These are phyloP conservation scores for Lathyrus tuberosus DNA, from an alignment of 306 rosid genomes.

Conservation along the genomic window DNA sequence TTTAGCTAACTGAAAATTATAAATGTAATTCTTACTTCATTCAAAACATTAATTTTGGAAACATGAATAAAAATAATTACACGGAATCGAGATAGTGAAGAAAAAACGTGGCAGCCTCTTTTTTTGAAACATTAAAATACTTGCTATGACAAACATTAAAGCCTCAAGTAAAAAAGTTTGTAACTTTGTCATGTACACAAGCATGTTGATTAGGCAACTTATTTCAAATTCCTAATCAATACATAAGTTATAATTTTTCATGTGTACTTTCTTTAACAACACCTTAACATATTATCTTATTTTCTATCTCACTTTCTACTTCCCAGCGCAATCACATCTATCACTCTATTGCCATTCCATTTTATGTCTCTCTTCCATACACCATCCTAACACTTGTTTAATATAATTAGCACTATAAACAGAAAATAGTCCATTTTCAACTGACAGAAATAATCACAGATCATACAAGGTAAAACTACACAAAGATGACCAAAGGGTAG, in stretches of 20 bases:
- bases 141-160: conserved; percentile 7
- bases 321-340: neutral
- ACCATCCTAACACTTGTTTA: neutral
- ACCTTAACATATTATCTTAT: neutral
- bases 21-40: conserved; percentile 7
- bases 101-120: neutral
- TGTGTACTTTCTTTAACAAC: neutral
- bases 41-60: conserved; percentile 9
- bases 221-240: neutral
- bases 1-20: conserved; percentile 10
- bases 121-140: conserved; percentile 16
- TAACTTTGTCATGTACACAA: conserved; percentile 1
- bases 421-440: conserved; percentile 19
- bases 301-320: neutral
- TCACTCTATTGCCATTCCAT: neutral
- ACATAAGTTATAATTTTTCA: neutral
- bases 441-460: conserved; percentile 22
- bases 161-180: neutral
- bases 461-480: conserved; percentile 3
- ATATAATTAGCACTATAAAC: conserved; percentile 10
- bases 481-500: neutral
- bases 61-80: conserved; percentile 1
- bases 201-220: neutral
- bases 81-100: neutral
- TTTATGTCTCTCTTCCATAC: neutral